Evolutionary conservation across 2,329 filamentous ascomycete genomes (phyloP), one percentile per base, ranked within the genome.

Genomic region (Xylariaceae sp.): DNA sequence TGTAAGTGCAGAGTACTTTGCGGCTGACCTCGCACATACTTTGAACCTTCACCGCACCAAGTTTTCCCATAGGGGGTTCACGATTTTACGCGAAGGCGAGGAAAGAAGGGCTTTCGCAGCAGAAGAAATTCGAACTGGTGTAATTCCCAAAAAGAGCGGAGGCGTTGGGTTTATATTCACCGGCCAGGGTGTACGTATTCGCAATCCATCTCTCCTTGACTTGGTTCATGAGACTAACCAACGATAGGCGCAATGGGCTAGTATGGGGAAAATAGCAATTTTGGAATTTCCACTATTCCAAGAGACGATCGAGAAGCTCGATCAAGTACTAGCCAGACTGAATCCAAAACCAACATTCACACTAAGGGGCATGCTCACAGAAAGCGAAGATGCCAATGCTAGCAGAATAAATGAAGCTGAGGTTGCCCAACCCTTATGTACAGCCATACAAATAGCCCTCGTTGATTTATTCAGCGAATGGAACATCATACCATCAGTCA

Each of bases 381-480:
- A n/a, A 8, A 24, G 20, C 15, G 46, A 27, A 39, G 61, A 37
- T 13, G 45, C n/a, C 29, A 47, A 24, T 15, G 50, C 9, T 13
- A 27, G 20, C 33, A 51, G 41, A 16, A 47, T 64, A 13, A 50
- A 52, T 16, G 58, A 67, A 36, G 55, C 64, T 7, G 59, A 66
- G 9, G 36, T 66, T 33, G 45, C 64, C 4, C 66, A 68, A 26
- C 64, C 68, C 3, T 72, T 77, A 45, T 76, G 76, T 66, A 79
- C 78, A 59, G 76, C 73, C 15, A 60, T 77, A 49, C 74, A 80
- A 56, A 63, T 75, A 32, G 65, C 67, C 33, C 72, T 74, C 44
- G 76, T 78, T 45, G 72, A 75, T 32, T 62, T 72, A 18, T 70
- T 74, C 39, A 67, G 69, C 8, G 65, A 72, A 24, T 65, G 66